Conservation (phyloP, 352 stramenopile species). For the Phytophthora meadii region DNA sequence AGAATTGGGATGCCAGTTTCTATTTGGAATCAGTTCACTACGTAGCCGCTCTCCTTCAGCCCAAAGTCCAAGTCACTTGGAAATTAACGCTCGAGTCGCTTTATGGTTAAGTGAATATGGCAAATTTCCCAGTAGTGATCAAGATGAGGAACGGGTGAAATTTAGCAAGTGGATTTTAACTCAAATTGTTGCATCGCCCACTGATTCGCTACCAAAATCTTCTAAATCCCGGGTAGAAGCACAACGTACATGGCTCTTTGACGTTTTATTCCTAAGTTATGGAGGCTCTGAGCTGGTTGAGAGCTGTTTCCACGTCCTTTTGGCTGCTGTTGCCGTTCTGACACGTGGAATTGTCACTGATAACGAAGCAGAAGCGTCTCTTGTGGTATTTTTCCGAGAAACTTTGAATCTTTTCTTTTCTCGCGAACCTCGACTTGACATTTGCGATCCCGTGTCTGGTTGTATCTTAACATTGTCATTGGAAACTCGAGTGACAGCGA, state of each 20-base stretch:
- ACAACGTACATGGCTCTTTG: constrained; percentile 68
- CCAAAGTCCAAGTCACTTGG: neutral
- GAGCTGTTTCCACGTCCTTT: constrained; percentile 40
- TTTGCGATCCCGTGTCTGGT: constrained; percentile 42
- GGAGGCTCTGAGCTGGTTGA: constrained; percentile 31
- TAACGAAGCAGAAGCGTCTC: constrained; percentile 13
- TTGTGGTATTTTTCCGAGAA: constrained; percentile 37
- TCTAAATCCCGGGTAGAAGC: constrained; percentile 24
- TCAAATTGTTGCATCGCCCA: constrained; percentile 27
- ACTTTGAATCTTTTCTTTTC: constrained; percentile 50
- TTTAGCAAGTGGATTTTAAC: constrained; percentile 49
- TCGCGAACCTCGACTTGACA: constrained; percentile 41
- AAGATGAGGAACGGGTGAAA: constrained; percentile 18
- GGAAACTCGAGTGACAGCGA: constrained; percentile 18
- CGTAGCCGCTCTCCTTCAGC: constrained; percentile 1
- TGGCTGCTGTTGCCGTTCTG: constrained; percentile 28
- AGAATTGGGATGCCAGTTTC: constrained; percentile 42
- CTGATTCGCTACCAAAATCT: neutral
- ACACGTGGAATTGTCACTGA: constrained; percentile 16
- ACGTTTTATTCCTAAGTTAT: constrained; percentile 56
- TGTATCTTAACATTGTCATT: constrained; percentile 39
- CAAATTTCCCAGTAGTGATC: neutral
- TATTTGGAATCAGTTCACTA: constrained; percentile 48
- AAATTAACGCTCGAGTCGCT: constrained; percentile 7
- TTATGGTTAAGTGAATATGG: constrained; percentile 21